A percentile compares a stretch with the other conserved stretches of the same genome.
These are phyloP conservation scores for Debaryomyces hansenii DNA, from an alignment of 805 yeast species.

Conservation along the genomic window DNA sequence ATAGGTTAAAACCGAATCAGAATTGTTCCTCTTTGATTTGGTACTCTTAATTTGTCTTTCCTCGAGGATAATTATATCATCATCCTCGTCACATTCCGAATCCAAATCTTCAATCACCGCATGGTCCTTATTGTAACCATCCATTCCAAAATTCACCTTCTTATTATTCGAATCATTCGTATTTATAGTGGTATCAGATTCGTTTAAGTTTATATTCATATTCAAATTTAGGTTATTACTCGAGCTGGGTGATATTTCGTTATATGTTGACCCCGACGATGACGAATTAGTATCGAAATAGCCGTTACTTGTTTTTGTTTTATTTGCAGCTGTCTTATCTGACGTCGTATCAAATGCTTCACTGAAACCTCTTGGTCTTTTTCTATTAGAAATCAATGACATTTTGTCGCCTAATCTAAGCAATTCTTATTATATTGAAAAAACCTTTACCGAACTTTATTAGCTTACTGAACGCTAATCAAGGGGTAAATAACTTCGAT, in stretches of 20 bases:
- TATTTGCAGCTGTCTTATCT: conserved; percentile 1
- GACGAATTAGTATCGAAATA: conserved; percentile 10
- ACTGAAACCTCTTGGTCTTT: conserved; percentile 47
- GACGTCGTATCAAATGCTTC: conserved; percentile 30
- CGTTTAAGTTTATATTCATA: conserved; percentile 2
- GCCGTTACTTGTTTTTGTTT: conserved; percentile 9
- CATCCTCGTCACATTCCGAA: conserved; percentile 26
- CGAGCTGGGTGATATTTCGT: conserved; percentile 7
- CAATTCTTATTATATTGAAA: no score
- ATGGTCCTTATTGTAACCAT: conserved; percentile 20
- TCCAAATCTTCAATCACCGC: conserved; percentile 6
- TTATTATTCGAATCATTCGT: not conserved
- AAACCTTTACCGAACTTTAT: no score
- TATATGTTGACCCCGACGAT: conserved; percentile 9
- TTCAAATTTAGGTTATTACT: conserved; percentile 4
- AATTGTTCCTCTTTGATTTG: conserved; percentile 27
- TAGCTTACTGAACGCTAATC: not conserved
- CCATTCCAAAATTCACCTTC: conserved; percentile 2
- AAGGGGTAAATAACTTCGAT: not conserved
- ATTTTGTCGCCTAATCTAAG: conserved; percentile 9
- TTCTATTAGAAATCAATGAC: conserved; percentile 42
- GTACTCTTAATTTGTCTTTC: conserved; percentile 24
- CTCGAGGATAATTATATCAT: conserved; percentile 37
- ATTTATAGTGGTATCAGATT: conserved; percentile 5
- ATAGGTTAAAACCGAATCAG: conserved; percentile 34